Evolutionary conservation across 768 basidiomycete species (phyloP).

Genomic region (Sporobolomyces pararoseus): DNA sequence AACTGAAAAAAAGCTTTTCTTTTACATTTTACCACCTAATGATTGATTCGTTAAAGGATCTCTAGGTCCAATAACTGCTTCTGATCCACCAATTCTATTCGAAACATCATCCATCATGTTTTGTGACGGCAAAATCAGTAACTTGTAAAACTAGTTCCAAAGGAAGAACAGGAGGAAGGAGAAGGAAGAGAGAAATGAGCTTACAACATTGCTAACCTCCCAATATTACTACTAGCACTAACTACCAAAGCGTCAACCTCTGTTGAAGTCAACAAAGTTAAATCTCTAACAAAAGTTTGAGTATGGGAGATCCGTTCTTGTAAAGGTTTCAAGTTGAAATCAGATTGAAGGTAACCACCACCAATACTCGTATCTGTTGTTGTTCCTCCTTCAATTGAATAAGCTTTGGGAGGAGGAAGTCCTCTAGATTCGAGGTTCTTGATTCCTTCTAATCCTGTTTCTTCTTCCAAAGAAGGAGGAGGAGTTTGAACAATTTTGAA

Average conservation of each 20-base stretch:
- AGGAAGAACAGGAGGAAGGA: too few relatives aligned
- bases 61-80: constrained; percentile 12
- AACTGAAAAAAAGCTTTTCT: too few relatives aligned
- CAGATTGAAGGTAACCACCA: constrained; percentile 22
- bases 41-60: not conserved
- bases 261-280: constrained; percentile 15
- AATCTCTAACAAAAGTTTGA: constrained; percentile 27
- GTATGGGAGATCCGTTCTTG: constrained; percentile 24
- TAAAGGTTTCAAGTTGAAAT: constrained; percentile 28
- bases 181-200: constrained; percentile 1
- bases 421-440: constrained; percentile 54
- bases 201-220: constrained; percentile 35
- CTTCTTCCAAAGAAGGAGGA: constrained; percentile 16
- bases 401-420: constrained; percentile 33
- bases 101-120: too few relatives aligned
- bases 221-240: constrained; percentile 34
- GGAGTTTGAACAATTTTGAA: constrained; percentile 29
- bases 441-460: constrained; percentile 62
- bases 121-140: too few relatives aligned
- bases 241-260: constrained; percentile 34
- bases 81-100: constrained; percentile 26
- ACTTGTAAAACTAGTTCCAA: too few relatives aligned
- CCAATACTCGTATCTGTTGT: too few relatives aligned
- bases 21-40: constrained; percentile 27
- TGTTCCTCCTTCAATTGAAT: not conserved